These are phyloP conservation scores for Pythium angustatum DNA, from an alignment of 352 stramenopile species.

Conservation along the genomic window DNA sequence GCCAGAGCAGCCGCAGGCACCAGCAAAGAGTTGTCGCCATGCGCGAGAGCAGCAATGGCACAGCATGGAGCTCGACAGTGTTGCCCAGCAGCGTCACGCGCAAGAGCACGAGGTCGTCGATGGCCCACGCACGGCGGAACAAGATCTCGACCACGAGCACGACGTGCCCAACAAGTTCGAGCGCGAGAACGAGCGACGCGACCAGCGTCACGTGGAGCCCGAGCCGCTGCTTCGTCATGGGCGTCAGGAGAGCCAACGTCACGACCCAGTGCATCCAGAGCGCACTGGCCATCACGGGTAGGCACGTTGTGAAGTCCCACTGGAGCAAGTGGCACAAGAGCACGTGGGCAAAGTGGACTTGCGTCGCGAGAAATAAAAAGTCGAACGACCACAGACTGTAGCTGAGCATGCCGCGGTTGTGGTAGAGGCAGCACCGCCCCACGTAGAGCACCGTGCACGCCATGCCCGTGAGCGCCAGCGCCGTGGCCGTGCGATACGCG, in stretches of 20 bases:
- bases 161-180: neutral
- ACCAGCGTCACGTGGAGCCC: neutral
- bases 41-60: neutral
- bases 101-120: neutral
- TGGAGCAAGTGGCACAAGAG: neutral
- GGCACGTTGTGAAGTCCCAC: neutral
- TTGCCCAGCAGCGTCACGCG: neutral
- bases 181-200: neutral
- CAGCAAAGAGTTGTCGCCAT: neutral
- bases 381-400: conserved; percentile 2
- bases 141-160: neutral
- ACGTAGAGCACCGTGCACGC: too few species aligned
- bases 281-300: neutral
- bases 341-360: neutral
- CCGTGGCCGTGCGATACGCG: too few species aligned
- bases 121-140: too few species aligned
- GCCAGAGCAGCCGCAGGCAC: neutral
- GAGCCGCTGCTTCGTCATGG: neutral
- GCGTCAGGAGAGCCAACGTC: neutral
- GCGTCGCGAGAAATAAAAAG: conserved; percentile 5
- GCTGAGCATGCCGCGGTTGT: neutral
- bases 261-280: neutral
- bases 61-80: too few species aligned
- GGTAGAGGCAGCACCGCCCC: too few species aligned
- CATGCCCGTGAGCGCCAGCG: too few species aligned